These are phyloP conservation scores for Lolium multiflorum DNA, from an alignment of 176 grass and related monocot genomes.

Conservation along the genomic window DNA sequence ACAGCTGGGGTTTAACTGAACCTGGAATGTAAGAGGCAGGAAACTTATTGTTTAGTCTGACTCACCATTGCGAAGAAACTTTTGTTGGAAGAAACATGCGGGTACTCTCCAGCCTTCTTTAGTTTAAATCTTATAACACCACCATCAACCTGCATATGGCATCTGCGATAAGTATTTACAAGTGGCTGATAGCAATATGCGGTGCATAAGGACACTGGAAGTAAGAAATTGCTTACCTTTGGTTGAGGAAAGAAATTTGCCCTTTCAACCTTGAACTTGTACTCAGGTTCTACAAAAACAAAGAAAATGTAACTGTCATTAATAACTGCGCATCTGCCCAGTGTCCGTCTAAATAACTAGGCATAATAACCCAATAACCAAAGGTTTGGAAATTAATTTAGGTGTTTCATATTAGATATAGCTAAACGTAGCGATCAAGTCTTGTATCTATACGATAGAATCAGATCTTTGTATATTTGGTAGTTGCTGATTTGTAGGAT, in stretches of 20 bases:
- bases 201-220: background rate
- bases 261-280: constrained; percentile 82
- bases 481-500: too few species aligned
- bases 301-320: constrained; percentile 6
- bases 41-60: constrained; percentile 22
- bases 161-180: background rate
- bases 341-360: background rate
- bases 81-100: constrained; percentile 71
- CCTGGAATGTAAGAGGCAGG: background rate
- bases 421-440: too few species aligned
- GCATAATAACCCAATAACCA: background rate
- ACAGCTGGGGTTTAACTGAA: background rate
- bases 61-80: constrained; percentile 91
- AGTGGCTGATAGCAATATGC: background rate
- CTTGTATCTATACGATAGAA: too few species aligned
- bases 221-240: constrained; percentile 60
- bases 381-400: background rate
- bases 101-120: constrained; percentile 75
- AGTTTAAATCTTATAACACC: constrained; percentile 92
- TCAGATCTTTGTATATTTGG: too few species aligned
- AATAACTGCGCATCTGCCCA: background rate
- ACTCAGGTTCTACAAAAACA: constrained; percentile 78
- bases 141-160: constrained; percentile 72
- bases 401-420: too few species aligned
- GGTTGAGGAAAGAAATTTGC: constrained; percentile 85